Conservation (phyloP, 2,329 filamentous ascomycete genomes). For the Phaeosphaeriaceae sp. region DNA sequence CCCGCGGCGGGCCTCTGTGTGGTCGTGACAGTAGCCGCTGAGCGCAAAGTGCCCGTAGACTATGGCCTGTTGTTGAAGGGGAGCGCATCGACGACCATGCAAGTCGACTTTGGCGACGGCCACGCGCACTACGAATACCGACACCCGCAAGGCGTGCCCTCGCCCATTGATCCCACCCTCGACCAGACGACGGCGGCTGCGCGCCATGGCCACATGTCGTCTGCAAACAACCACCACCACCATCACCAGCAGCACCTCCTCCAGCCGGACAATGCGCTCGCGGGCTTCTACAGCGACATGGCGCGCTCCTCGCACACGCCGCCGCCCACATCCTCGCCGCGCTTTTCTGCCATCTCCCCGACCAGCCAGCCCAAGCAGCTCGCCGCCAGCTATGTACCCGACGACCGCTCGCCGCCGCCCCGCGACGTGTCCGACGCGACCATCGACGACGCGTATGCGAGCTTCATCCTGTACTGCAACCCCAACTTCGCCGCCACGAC, state of each 20-base stretch:
- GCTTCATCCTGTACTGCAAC: slow-evolving; percentile 91
- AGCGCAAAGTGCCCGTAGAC: background rate
- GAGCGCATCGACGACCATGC: slow-evolving; percentile 33
- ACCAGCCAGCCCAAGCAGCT: slow-evolving; percentile 44
- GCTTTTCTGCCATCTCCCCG: slow-evolving; percentile 47
- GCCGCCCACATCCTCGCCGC: slow-evolving; percentile 48
- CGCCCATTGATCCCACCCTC: slow-evolving; percentile 46
- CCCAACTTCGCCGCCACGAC: slow-evolving; percentile 74
- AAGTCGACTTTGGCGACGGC: slow-evolving; percentile 46
- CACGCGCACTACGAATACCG: slow-evolving; percentile 46
- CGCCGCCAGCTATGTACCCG: slow-evolving; percentile 44
- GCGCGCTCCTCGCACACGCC: slow-evolving; percentile 45
- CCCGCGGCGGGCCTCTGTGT: slow-evolving; percentile 13
- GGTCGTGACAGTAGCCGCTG: background rate
- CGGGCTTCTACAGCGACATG: slow-evolving; percentile 48
- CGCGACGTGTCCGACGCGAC: slow-evolving; percentile 71
- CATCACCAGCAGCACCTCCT: slow-evolving; percentile 24
- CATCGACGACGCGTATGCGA: slow-evolving; percentile 82
- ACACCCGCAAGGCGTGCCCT: slow-evolving; percentile 36
- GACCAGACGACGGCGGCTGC: slow-evolving; percentile 40
- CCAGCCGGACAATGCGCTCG: slow-evolving; percentile 44
- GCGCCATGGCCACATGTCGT: slow-evolving; percentile 43
- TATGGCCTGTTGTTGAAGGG: background rate
- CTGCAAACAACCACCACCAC: slow-evolving; percentile 30
- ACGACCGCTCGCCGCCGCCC: slow-evolving; percentile 67